Conservation (phyloP, 495 filamentous ascomycete species). For the Aspergillus homomorphus region DNA sequence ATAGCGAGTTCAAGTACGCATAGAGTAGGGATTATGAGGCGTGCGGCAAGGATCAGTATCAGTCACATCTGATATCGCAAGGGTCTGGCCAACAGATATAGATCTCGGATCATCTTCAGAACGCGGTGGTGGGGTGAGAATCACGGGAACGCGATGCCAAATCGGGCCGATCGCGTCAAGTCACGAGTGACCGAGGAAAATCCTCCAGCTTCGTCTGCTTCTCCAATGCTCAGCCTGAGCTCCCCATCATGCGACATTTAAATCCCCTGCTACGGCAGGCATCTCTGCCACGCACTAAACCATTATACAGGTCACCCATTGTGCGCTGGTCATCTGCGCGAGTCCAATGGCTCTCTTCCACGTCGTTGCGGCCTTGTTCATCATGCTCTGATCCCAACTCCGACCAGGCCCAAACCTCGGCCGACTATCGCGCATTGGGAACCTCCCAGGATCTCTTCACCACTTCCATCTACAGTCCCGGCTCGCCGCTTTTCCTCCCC, state of each 20-base stretch:
- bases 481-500: constrained; percentile 84
- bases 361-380: constrained; percentile 31
- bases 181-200: constrained; percentile 9
- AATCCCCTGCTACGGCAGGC: constrained; percentile 12
- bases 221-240: background rate
- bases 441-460: constrained; percentile 74
- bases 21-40: no score
- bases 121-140: constrained; percentile 11
- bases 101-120: background rate
- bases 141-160: constrained; percentile 13
- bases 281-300: background rate
- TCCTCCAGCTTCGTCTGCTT: constrained; percentile 1
- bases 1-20: no score
- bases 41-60: no score
- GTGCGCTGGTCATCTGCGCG: constrained; percentile 8
- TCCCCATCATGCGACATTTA: constrained; percentile 22
- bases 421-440: constrained; percentile 70
- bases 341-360: constrained; percentile 35
- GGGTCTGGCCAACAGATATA: background rate
- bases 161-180: constrained; percentile 7
- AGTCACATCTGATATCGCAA: background rate
- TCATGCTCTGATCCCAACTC: constrained; percentile 33
- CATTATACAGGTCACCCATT: background rate
- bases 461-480: constrained; percentile 75
- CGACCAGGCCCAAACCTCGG: constrained; percentile 20